Percentiles rank a stretch among this genome's conserved stretches.
Evolutionary conservation across 2,329 filamentous ascomycete species (phyloP).

Genomic region (Xylariales sp.): DNA sequence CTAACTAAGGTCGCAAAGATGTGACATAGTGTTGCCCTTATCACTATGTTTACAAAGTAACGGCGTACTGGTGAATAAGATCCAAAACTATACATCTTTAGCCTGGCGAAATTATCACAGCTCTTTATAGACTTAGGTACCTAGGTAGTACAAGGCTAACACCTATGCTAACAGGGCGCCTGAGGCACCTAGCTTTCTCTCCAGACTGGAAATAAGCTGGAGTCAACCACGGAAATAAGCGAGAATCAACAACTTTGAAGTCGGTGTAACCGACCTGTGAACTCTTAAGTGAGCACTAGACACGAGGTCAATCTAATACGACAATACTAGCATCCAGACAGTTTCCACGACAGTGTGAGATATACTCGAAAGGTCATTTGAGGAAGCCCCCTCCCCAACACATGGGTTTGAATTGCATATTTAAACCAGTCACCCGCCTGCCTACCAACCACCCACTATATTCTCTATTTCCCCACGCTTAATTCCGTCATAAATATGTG

Average conservation of each 20-base stretch:
- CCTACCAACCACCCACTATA: neutral
- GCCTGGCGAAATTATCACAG: neutral
- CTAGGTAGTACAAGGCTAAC: neutral
- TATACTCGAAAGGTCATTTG: neutral
- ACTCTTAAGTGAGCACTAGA: slow-evolving; percentile 1
- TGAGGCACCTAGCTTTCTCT: neutral
- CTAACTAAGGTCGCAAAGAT: too few species aligned
- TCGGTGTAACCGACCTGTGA: slow-evolving; percentile 5
- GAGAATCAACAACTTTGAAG: slow-evolving; percentile 10
- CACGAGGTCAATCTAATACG: neutral
- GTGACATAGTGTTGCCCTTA: too few species aligned
- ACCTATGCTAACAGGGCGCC: neutral
- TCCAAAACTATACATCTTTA: neutral
- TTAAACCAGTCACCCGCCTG: neutral
- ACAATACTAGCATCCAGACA: neutral
- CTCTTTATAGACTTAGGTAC: neutral
- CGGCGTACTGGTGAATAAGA: neutral
- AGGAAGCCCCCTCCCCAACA: neutral
- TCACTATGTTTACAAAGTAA: too few species aligned
- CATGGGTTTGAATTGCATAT: slow-evolving; percentile 1
- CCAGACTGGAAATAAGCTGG: slow-evolving; percentile 15
- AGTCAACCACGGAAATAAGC: slow-evolving; percentile 18
- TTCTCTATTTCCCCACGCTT: neutral
- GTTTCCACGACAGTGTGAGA: neutral
- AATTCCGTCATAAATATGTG: neutral